Base-by-base conservation (phyloP, 2,329 filamentous ascomycete genomes). In the Fusarium burgessii region DNA sequence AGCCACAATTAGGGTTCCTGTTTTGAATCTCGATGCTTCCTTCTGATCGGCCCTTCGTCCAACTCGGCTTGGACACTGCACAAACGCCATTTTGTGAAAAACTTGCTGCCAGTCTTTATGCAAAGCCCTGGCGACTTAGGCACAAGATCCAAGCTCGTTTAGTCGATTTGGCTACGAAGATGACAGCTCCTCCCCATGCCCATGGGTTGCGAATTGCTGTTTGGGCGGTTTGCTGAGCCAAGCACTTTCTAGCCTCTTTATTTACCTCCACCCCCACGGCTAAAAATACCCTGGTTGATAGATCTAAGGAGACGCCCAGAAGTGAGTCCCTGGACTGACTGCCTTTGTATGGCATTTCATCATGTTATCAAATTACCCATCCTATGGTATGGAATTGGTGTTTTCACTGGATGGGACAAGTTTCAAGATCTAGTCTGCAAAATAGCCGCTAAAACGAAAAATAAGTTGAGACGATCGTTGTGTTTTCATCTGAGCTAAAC, bases 21-120 rank as follows among this genome's bases (percentile, higher is more conserved):
- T 64, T 43, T 57, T 17, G 41, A 61, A 72, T 71, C 68, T 72
- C 69, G 69, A 72, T 71, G 69, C 36, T 69, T 32, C 64, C 43
- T 35, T 49, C 25, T 40, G 63, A 61, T 66, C 69, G 64, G 69
- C 47, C 68, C 69, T 60, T 71, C 61, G 54, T 65, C 54, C 38
- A 49, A 58, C 38, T 43, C 33, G 35, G 42, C 43, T 36, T 52
- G 54, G 43, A 40, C 32, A 36, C 43, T 57, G 56, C 66, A 68
- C 64, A 64, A 68, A 58, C 66, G 33, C 47, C 35, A 59, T 51
- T 42, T 50, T 29, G 36, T 41, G 46, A 58, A 63, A 68, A 68
- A 49, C 58, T 51, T 68, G 64, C 15, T 64, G 17, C 35, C 25
- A 40, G 42, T 35, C 32, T 52, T 52, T 35, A 49, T 56, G 66